Evolutionary conservation across 2,329 filamentous ascomycete genomes (phyloP), one percentile per base, ranked within the genome.

Genomic region (Fusarium succisae): DNA sequence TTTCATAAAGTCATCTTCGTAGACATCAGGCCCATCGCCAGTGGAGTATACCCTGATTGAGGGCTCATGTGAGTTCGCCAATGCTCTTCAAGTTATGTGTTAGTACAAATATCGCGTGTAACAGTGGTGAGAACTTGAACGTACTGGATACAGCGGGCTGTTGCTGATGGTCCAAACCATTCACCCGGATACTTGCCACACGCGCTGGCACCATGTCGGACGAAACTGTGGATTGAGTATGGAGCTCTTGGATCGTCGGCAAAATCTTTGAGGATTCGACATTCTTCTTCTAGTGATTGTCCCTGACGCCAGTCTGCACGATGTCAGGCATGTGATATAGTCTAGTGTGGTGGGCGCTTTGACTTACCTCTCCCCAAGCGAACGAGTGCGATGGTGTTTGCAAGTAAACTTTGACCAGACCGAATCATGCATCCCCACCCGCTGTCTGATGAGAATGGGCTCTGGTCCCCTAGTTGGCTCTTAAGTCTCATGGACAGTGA

Each of bases 401-500:
- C 96, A 47, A 99, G 86, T 32, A 99, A 87, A 79, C 94, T 96
- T 84, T 99, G 96, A 8, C 96, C 96, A 11, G 96, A 98, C 68
- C 96, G 88, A 77, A 99, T 98, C 96, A 99, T 99, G 80, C 96
- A 99, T 1, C 96, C 96, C 95, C 97, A 99, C 58, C 96, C 96
- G 15, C 94, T 95, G 81, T 99, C 96, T 5, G 94, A 96, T 17
- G 94, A 93, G 83, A 98, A 99, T 9, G 94, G 95, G 32, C 88
- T 87, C 65, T 94, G 90, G 55, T 98, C 94, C 17, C 90, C 88
- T 11, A 98, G 85, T 79, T 94, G 93, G 61, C 88, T 95, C 79
- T 95, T 93, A 76, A 98, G 86, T 57, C 95, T 92, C 83, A 97
- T 96, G 4, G 94, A 87, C 66, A 98, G 90, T 8, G 94, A 97